phyloP scores from a whole-genome alignment of 1,139 yeast genomes.

The Williopsis jadinii region DNA sequence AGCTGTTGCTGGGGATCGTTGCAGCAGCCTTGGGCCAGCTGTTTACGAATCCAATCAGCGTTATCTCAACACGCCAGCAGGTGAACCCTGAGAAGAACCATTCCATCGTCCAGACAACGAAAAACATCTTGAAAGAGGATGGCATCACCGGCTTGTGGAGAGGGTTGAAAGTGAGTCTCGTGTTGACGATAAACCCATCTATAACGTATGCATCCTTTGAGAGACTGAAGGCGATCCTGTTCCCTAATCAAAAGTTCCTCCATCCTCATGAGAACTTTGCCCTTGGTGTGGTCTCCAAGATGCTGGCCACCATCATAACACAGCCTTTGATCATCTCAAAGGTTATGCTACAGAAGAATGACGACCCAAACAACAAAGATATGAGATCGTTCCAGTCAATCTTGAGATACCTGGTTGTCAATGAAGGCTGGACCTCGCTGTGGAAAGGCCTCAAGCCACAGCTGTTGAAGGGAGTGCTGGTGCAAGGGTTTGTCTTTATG shows the following conservation, averaged over 20 bases:
- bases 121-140: slow-evolving; percentile 55
- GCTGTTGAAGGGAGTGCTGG: slow-evolving; percentile 73
- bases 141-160: slow-evolving; percentile 76
- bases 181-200: slow-evolving; percentile 77
- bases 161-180: slow-evolving; percentile 75
- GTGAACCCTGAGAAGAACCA: slow-evolving; percentile 34
- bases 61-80: slow-evolving; percentile 81
- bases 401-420: slow-evolving; percentile 38
- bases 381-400: slow-evolving; percentile 49
- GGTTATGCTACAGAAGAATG: slow-evolving; percentile 65
- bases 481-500: slow-evolving; percentile 81
- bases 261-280: slow-evolving; percentile 64
- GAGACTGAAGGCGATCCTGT: slow-evolving; percentile 46
- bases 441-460: slow-evolving; percentile 85
- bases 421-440: slow-evolving; percentile 47
- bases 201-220: slow-evolving; percentile 84
- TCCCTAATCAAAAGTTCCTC: slow-evolving; percentile 36
- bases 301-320: slow-evolving; percentile 72
- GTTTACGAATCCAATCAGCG: slow-evolving; percentile 78
- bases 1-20: slow-evolving; percentile 70
- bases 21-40: slow-evolving; percentile 84
- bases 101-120: slow-evolving; percentile 41
- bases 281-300: slow-evolving; percentile 74
- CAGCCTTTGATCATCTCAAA: slow-evolving; percentile 85
- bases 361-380: slow-evolving; percentile 22